phyloP scores from a whole-genome alignment of 345 rosid species.

The Linum lewisii region DNA sequence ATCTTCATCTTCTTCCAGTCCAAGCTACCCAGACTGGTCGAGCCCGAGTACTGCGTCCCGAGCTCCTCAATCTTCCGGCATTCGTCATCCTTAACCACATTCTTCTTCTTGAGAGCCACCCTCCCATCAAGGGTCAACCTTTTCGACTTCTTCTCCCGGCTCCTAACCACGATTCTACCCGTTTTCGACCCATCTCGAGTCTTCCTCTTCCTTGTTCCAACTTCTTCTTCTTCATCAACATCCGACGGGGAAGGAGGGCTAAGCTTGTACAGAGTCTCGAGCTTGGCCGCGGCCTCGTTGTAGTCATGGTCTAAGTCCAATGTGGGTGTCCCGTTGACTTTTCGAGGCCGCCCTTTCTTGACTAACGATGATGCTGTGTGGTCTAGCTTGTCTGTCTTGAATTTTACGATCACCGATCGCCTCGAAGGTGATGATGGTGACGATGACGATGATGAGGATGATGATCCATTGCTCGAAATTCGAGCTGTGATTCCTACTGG shows the following conservation, averaged over 20 bases:
- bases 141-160: slow-evolving; percentile 32
- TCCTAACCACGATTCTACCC: slow-evolving; percentile 36
- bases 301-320: slow-evolving; percentile 53
- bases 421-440: slow-evolving; percentile 11
- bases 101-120: slow-evolving; percentile 36
- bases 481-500: slow-evolving; percentile 46
- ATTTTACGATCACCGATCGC: slow-evolving; percentile 56
- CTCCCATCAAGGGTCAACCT: slow-evolving; percentile 70
- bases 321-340: slow-evolving; percentile 28
- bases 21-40: slow-evolving; percentile 60
- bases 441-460: no score
- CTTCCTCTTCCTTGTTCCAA: slow-evolving; percentile 33
- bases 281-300: slow-evolving; percentile 84
- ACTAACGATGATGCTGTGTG: slow-evolving; percentile 33
- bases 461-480: slow-evolving; percentile 27
- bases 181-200: slow-evolving; percentile 23
- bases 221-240: slow-evolving; percentile 25
- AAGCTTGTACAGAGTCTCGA: slow-evolving; percentile 74
- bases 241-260: slow-evolving; percentile 43
- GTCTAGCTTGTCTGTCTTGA: slow-evolving; percentile 46
- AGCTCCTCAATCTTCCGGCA: slow-evolving; percentile 65
- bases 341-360: slow-evolving; percentile 37
- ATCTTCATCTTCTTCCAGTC: slow-evolving; percentile 97
- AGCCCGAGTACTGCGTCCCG: slow-evolving; percentile 59
- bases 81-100: slow-evolving; percentile 21